Evolutionary conservation across 768 basidiomycete species (phyloP).

Genomic region (Lactifluus echinatus): DNA sequence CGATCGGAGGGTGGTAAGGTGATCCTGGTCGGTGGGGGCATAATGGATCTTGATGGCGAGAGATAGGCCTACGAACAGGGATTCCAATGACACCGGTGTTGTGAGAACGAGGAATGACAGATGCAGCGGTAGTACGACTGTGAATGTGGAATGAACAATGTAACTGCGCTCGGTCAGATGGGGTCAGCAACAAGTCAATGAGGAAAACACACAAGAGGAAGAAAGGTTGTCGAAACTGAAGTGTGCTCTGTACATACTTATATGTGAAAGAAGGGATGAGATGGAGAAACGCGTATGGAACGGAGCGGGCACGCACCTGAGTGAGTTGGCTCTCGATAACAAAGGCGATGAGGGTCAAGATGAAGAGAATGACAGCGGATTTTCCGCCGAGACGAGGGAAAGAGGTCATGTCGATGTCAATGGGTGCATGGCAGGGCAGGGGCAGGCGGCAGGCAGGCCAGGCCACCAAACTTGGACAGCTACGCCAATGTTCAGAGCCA

Average conservation of each 20-base stretch:
- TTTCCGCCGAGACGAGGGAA: conserved; percentile 31
- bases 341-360: conserved; percentile 56
- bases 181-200: neutral
- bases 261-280: neutral
- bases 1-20: neutral
- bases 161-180: conserved; percentile 47
- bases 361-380: conserved; percentile 47
- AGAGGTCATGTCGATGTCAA: no score
- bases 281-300: neutral
- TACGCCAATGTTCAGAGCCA: conserved; percentile 52
- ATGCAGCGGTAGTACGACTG: conserved; percentile 76
- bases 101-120: conserved; percentile 51
- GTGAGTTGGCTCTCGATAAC: conserved; percentile 69
- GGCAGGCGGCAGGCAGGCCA: no score
- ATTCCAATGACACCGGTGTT: conserved; percentile 38
- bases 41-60: conserved; percentile 36
- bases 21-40: conserved; percentile 4
- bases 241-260: conserved; percentile 70
- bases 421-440: no score
- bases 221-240: conserved; percentile 80
- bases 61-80: conserved; percentile 45
- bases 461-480: neutral
- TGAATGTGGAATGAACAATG: conserved; percentile 76
- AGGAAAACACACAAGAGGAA: conserved; percentile 63
- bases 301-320: conserved; percentile 41